These are phyloP conservation scores for Calonectria multiphialidica DNA, from an alignment of 2,329 filamentous ascomycete species.

Conservation along the genomic window DNA sequence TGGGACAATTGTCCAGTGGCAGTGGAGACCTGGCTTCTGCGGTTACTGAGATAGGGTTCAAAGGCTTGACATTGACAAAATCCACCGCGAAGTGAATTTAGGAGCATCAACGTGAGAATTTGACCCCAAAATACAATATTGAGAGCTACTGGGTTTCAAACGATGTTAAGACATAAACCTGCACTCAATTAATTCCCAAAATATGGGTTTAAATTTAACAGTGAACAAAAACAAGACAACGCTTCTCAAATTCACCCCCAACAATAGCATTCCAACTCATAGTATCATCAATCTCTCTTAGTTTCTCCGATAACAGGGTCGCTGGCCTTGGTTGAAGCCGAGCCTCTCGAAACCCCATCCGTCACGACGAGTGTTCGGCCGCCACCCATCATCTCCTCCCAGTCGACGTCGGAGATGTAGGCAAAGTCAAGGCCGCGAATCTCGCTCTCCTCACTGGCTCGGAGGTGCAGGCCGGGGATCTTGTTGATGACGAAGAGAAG, in stretches of 20 bases:
- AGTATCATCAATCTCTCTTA: slow-evolving; percentile 19
- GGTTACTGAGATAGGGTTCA: too few relatives aligned
- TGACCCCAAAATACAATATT: too few relatives aligned
- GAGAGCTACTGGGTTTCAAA: too few relatives aligned
- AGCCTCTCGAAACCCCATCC: slow-evolving; percentile 28
- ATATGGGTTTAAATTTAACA: too few relatives aligned
- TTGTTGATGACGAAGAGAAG: slow-evolving; percentile 68
- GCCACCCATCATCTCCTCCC: slow-evolving; percentile 36
- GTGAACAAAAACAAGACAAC: neutral
- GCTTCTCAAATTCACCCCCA: neutral
- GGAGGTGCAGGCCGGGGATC: slow-evolving; percentile 68
- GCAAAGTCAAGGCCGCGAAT: slow-evolving; percentile 61
- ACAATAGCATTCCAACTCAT: neutral
- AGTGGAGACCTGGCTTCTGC: too few relatives aligned
- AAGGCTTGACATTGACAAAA: too few relatives aligned
- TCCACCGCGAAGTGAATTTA: too few relatives aligned
- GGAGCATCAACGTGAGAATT: too few relatives aligned
- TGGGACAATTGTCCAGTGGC: too few relatives aligned
- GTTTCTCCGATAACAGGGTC: slow-evolving; percentile 21
- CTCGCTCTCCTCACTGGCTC: slow-evolving; percentile 67
- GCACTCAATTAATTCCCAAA: too few relatives aligned
- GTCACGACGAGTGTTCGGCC: slow-evolving; percentile 32
- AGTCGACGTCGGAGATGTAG: slow-evolving; percentile 45
- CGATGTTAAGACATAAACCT: too few relatives aligned
- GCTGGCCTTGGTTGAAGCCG: slow-evolving; percentile 15